phyloP scores from a whole-genome alignment of 202 grass and related monocot genomes.

The Musa balbisiana region DNA sequence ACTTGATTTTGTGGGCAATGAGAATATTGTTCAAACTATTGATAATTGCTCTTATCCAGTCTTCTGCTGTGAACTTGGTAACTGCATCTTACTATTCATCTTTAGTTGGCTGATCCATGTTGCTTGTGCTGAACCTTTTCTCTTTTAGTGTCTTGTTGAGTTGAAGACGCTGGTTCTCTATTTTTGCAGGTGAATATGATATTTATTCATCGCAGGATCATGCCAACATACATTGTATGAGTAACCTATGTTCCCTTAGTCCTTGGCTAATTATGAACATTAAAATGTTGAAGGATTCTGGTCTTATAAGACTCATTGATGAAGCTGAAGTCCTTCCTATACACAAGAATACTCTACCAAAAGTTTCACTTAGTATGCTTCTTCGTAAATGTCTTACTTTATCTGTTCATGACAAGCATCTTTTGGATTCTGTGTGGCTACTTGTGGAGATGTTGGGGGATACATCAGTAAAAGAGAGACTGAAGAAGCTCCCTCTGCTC shows the following conservation, averaged over 20 bases:
- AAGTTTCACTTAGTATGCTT: slow-evolving; percentile 63
- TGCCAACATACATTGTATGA: slow-evolving; percentile 24
- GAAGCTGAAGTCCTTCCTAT: slow-evolving; percentile 43
- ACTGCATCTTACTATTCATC: not conserved
- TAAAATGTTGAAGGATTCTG: slow-evolving; percentile 55
- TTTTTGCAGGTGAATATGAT: slow-evolving; percentile 20
- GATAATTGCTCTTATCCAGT: too few relatives aligned
- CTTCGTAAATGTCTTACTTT: slow-evolving; percentile 49
- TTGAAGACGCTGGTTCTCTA: not conserved
- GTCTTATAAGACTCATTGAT: slow-evolving; percentile 40
- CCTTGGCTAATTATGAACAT: slow-evolving; percentile 64
- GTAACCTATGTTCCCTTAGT: slow-evolving; percentile 43
- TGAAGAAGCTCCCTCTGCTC: slow-evolving; percentile 56
- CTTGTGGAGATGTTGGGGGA: slow-evolving; percentile 54
- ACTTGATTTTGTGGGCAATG: not conserved
- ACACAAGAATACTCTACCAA: slow-evolving; percentile 45
- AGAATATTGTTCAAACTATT: not conserved
- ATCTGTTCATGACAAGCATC: slow-evolving; percentile 41
- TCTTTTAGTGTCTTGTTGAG: not conserved
- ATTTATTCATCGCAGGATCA: slow-evolving; percentile 14
- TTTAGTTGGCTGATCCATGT: not conserved
- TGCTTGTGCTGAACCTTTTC: slow-evolving; percentile 23
- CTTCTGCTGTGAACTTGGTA: too few relatives aligned
- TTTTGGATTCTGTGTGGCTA: slow-evolving; percentile 49
- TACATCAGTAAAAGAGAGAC: slow-evolving; percentile 37